Percentiles rank a stretch among this genome's conserved stretches.
Conservation (phyloP, 768 basidiomycete species). For the Tulasnella sp. region DNA sequence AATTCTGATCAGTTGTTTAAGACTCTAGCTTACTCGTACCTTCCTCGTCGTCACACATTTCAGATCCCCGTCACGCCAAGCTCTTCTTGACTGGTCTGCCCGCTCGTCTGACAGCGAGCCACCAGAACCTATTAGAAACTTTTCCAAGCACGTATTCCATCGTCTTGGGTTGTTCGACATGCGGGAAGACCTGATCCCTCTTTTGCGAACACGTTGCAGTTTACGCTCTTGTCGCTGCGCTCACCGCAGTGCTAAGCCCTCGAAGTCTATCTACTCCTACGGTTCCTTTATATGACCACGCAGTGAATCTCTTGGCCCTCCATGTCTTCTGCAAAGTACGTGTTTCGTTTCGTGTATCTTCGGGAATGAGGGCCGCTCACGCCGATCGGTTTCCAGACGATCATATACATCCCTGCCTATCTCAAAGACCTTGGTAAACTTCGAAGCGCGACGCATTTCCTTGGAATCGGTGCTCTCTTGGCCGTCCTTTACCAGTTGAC, state of each 20-base stretch:
- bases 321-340: background rate
- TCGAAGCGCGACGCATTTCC: background rate
- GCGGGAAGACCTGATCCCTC: background rate
- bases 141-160: background rate
- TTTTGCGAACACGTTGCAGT: background rate
- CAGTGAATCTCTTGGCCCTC: background rate
- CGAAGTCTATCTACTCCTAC: background rate
- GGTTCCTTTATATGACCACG: background rate
- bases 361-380: background rate
- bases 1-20: background rate
- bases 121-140: background rate
- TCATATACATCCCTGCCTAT: background rate
- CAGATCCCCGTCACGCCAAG: background rate
- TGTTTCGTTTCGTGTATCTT: background rate
- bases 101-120: background rate
- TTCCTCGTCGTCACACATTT: background rate
- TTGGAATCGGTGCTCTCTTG: background rate
- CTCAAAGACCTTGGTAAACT: background rate
- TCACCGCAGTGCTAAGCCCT: background rate
- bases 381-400: background rate
- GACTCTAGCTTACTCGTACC: background rate
- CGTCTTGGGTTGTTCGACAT: background rate
- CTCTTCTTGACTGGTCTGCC: background rate
- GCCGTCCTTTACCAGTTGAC: background rate
- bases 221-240: background rate